These are phyloP conservation scores for Mycosphaerella sp. DNA, from an alignment of 2,329 filamentous ascomycete genomes.

Conservation along the genomic window DNA sequence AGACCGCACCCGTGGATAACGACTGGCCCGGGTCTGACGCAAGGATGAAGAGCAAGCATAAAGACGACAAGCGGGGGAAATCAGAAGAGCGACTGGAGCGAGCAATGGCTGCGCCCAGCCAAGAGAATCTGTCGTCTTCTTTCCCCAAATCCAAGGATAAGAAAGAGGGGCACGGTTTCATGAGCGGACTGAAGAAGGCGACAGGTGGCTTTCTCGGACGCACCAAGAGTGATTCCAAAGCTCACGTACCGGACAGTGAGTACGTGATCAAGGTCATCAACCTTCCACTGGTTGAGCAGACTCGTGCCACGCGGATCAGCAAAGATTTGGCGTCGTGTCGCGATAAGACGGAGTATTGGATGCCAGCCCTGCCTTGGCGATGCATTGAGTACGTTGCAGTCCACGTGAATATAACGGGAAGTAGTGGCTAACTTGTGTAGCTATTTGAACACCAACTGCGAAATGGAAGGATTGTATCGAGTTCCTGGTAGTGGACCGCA, in stretches of 20 bases:
- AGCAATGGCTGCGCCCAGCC: conserved; percentile 19
- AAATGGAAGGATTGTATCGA: conserved; percentile 88
- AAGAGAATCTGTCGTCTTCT: conserved; percentile 23
- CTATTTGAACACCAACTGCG: conserved; percentile 90
- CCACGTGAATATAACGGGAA: not conserved
- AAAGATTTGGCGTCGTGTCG: conserved; percentile 79
- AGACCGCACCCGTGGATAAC: conserved; percentile 26
- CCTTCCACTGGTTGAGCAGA: conserved; percentile 77
- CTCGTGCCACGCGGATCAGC: conserved; percentile 82
- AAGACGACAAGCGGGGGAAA: conserved; percentile 29
- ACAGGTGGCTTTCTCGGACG: conserved; percentile 29
- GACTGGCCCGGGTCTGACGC: conserved; percentile 26
- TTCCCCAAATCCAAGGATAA: conserved; percentile 22
- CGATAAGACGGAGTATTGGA: conserved; percentile 98
- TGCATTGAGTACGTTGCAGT: conserved; percentile 68
- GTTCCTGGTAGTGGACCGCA: conserved; percentile 85
- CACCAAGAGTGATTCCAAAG: conserved; percentile 59
- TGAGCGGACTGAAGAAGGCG: conserved; percentile 27
- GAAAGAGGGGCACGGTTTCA: conserved; percentile 24
- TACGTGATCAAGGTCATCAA: conserved; percentile 84
- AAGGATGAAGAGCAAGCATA: conserved; percentile 20
- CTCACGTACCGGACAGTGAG: conserved; percentile 60
- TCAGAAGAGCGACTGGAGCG: conserved; percentile 32
- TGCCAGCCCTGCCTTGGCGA: conserved; percentile 91
- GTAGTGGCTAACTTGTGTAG: conserved; percentile 33